A percentile compares a stretch with the other conserved stretches of the same genome.
Evolutionary conservation across 73 alveolate genomes (phyloP).

Genomic region (Paramecium primaurelia): DNA sequence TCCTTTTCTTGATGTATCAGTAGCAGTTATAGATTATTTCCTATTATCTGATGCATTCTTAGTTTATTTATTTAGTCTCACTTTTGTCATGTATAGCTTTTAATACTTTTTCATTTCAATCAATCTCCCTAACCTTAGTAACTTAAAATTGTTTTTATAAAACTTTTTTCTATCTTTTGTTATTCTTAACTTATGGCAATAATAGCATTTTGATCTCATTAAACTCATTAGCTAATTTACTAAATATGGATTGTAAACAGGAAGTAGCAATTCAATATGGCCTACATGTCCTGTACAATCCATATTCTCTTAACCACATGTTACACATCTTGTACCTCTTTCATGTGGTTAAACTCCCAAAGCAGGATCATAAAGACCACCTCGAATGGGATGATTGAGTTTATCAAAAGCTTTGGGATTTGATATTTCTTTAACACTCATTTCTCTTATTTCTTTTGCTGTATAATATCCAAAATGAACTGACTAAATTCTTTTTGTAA

Average conservation of each 20-base stretch:
- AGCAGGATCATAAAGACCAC: constrained; percentile 81
- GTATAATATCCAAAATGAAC: constrained; percentile 71
- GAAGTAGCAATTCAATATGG: constrained; percentile 75
- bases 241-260: constrained; percentile 82
- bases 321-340: constrained; percentile 68
- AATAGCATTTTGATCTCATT: constrained; percentile 63
- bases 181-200: constrained; percentile 21
- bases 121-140: constrained; percentile 33
- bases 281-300: constrained; percentile 88
- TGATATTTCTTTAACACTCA: constrained; percentile 69
- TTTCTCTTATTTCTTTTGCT: constrained; percentile 72
- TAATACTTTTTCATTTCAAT: constrained; percentile 14
- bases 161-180: constrained; percentile 21
- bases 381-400: constrained; percentile 50
- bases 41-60: not conserved
- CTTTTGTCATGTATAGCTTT: not conserved
- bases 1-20: constrained; percentile 21
- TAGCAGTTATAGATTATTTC: not conserved
- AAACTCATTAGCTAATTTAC: constrained; percentile 69
- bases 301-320: constrained; percentile 78
- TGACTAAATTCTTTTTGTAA: not conserved
- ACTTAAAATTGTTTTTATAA: not conserved
- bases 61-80: not conserved
- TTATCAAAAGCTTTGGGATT: constrained; percentile 80
- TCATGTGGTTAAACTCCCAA: constrained; percentile 79